Conservation (phyloP, 345 rosid genomes). For the Carallia pectinifolia region DNA sequence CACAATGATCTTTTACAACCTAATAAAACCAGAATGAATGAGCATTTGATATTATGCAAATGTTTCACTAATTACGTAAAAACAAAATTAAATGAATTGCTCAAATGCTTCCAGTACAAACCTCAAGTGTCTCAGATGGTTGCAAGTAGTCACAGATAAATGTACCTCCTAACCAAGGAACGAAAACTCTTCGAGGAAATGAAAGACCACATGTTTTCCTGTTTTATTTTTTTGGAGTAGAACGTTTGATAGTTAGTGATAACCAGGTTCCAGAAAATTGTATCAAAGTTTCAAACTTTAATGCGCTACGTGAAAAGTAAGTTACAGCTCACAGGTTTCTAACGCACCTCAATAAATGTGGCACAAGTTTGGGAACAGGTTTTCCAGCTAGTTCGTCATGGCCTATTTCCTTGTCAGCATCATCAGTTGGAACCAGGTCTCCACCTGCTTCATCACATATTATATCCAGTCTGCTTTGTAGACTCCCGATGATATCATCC, state of each 20-base stretch:
- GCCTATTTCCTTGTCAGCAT: conserved; percentile 31
- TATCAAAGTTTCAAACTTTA: conserved; percentile 1
- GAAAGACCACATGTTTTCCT: conserved; percentile 59
- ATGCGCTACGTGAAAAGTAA: background rate
- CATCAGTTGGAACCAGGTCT: conserved; percentile 30
- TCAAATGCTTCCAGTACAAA: conserved; percentile 25
- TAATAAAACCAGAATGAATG: conserved; percentile 15
- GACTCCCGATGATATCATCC: conserved; percentile 81
- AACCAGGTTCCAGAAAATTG: conserved; percentile 1
- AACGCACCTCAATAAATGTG: conserved; percentile 55
- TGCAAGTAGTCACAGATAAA: conserved; percentile 78
- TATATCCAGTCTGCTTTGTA: conserved; percentile 82
- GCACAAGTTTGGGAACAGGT: conserved; percentile 41
- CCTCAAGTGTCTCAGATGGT: conserved; percentile 75
- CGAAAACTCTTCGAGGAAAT: conserved; percentile 79
- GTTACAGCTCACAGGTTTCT: background rate
- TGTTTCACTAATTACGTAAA: background rate
- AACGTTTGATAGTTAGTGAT: background rate
- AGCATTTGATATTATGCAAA: background rate
- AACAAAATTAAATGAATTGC: background rate
- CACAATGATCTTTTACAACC: conserved; percentile 82
- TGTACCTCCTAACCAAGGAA: conserved; percentile 68
- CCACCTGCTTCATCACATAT: conserved; percentile 77
- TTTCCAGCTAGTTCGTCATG: conserved; percentile 25
- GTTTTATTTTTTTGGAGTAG: conserved; percentile 24